Evolutionary conservation across 2,329 filamentous ascomycete species (phyloP), one percentile per base, ranked within the genome.

Genomic region (Canariomyces notabilis): DNA sequence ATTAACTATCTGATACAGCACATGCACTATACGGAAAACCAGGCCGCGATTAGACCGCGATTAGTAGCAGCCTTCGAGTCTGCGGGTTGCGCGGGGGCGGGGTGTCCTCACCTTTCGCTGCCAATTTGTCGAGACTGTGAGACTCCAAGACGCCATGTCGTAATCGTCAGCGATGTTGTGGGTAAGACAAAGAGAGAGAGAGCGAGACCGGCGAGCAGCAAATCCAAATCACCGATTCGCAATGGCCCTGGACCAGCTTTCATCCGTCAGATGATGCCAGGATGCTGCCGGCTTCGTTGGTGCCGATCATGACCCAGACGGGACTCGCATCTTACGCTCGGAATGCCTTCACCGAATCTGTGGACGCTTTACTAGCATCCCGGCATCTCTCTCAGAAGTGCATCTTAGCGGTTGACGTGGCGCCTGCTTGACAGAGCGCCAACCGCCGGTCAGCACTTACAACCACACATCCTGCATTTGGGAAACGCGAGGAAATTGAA

Each of bases 321-420:
- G 41, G 37, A 16, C 9, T 8, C 16, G 36, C 36, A 38, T n/a
- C n/a, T n/a, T n/a, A n/a, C n/a, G 36, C 11, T 14, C 12, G 36
- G 15, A 38, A 38, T 38, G 16, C 35, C 34, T 18, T 37, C 35
- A 37, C 35, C 35, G 21, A 9, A 20, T 12, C 26, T 9, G 7
- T 12, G 26, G 26, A 8, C n/a, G n/a, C n/a, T n/a, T n/a, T n/a
- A n/a, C n/a, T n/a, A n/a, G n/a, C n/a, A n/a, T n/a, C n/a, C n/a
- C n/a, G n/a, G n/a, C n/a, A n/a, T n/a, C n/a, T 22, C 16, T 33
- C 21, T 32, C 41, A 35, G 41, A 32, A n/a, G 15, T 19, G 12
- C 31, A 9, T 14, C 33, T 36, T 44, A 36, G 41, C 33, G 36
- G 11, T 45, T 21, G 43, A 34, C 35, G 35, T 40, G 43, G 43